A percentile compares a stretch with the other conserved stretches of the same genome.
These are phyloP conservation scores for Plantago coronopus DNA, from an alignment of 305 asterid species.

Conservation along the genomic window DNA sequence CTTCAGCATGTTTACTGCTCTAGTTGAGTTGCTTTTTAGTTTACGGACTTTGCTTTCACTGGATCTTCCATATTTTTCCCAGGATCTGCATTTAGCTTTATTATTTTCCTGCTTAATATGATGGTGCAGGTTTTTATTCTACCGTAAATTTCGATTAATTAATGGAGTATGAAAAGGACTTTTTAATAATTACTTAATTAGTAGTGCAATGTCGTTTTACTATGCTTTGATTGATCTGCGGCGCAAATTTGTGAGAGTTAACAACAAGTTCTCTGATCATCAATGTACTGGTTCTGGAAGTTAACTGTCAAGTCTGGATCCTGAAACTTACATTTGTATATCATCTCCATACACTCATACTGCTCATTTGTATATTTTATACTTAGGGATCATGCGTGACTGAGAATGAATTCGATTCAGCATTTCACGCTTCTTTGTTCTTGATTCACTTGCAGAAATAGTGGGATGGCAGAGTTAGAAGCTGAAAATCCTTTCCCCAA, in stretches of 20 bases:
- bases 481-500: constrained; percentile 53
- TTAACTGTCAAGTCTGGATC: neutral
- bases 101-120: no score
- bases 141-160: neutral
- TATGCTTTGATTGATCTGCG: no score
- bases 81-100: no score
- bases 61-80: no score
- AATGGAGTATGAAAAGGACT: neutral
- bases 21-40: no score
- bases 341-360: neutral
- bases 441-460: constrained; percentile 30
- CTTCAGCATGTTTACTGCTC: no score
- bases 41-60: no score
- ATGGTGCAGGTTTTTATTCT: no score
- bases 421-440: constrained; percentile 17
- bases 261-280: neutral
- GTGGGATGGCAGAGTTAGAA: constrained; percentile 62
- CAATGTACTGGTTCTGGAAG: neutral
- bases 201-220: no score
- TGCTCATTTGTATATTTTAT: neutral
- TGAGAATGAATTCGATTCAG: no score
- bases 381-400: neutral
- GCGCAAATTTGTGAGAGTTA: neutral
- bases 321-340: constrained; percentile 1
- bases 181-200: neutral